Evolutionary conservation across 768 basidiomycete species (phyloP), one percentile per base, ranked within the genome.

Genomic region (Boletus vinaceobasis): DNA sequence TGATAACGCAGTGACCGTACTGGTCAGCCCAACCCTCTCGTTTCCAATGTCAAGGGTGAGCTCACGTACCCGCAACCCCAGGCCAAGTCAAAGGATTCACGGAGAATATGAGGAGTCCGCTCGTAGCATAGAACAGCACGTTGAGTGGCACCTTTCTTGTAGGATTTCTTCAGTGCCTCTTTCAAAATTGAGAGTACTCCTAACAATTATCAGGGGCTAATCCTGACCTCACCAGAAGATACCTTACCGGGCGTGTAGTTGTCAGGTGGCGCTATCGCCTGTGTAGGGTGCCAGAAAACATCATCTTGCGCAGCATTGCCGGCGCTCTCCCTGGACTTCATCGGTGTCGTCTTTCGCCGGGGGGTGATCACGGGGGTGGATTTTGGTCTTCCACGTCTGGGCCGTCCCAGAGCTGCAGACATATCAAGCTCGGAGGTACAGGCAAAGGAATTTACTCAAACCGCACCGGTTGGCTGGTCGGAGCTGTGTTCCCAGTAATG

Each of bases 1-100:
- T 93, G 55, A 29, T 14, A 17, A 48, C n/a, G 8, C 10, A 23
- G 15, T 23, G 23, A 38, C 15, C 32, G n/a, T 47, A 43, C 21
- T 9, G 43, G 52, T 59, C 36, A 43, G 46, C 8, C 26, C 45
- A 39, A 44, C 40, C 35, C n/a, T 40, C 36, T 44, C 61, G 31
- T 52, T 46, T 47, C 3, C 48, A 43, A 43, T 46, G 40, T 45
- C 43, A 39, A 5, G 35, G 9, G 35, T 15, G 33, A 53, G 55
- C 17, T 50, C 47, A 71, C 79, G 54, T 63, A 80, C 87, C 86
- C 88, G 60, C 87, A 88, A 14, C 90, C 90, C 90, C 90, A 93
- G 1, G 52, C 48, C 10, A 59, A 58, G 63, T 93, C 90, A 78
- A 85, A 90, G 0, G 53, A 9, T 65, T 88, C 84, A 33, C 74